phyloP scores from a whole-genome alignment of 1,139 yeast species.

The Nakaseomyces nivariensis region DNA sequence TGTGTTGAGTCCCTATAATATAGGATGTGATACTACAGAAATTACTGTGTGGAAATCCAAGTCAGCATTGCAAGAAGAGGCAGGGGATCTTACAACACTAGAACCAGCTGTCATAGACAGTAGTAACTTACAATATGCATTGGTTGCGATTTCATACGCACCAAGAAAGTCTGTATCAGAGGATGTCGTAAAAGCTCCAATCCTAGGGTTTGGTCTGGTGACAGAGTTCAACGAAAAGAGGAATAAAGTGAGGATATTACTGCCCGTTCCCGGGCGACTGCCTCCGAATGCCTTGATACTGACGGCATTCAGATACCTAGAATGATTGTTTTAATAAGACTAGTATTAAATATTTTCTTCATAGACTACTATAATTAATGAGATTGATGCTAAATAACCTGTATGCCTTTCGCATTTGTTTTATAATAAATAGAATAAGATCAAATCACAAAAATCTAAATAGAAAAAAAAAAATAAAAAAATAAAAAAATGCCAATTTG shows the following conservation, averaged over 20 bases:
- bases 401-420: no score
- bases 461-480: no score
- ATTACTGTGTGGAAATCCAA: slow-evolving; percentile 42
- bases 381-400: no score
- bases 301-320: slow-evolving; percentile 63
- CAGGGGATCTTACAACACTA: slow-evolving; percentile 6
- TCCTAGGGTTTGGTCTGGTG: slow-evolving; percentile 49
- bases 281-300: slow-evolving; percentile 62
- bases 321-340: slow-evolving; percentile 30
- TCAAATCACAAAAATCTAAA: no score
- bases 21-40: slow-evolving; percentile 43
- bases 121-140: slow-evolving; percentile 50
- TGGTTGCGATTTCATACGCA: slow-evolving; percentile 65
- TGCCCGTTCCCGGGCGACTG: slow-evolving; percentile 81
- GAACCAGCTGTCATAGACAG: slow-evolving; percentile 22
- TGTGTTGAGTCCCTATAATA: slow-evolving; percentile 68
- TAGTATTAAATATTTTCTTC: no score
- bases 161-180: slow-evolving; percentile 42
- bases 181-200: slow-evolving; percentile 47
- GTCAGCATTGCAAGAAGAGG: slow-evolving; percentile 9
- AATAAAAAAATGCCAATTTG: no score
- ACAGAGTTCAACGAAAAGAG: slow-evolving; percentile 61
- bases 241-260: slow-evolving; percentile 57
- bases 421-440: no score
- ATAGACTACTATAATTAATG: no score